Percentiles rank a stretch among this genome's conserved stretches.
phyloP scores from a whole-genome alignment of 1,284 basidiomycete species.

The Cryptococcus sp. region DNA sequence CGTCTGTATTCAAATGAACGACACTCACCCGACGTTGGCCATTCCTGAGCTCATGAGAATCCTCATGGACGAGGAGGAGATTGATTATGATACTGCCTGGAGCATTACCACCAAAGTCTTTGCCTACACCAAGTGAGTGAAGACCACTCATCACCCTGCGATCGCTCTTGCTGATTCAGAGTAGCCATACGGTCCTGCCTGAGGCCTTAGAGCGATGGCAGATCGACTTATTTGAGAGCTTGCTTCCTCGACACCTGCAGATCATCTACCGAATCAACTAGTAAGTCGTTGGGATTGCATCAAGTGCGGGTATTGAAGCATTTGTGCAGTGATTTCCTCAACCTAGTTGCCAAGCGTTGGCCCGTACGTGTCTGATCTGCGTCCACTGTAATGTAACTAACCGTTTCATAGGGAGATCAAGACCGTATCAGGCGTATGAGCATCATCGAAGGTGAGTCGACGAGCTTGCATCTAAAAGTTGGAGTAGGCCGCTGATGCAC shows the following conservation, averaged over 20 bases:
- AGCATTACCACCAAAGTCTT: slow-evolving; percentile 81
- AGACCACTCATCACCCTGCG: not conserved
- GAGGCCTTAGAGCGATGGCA: slow-evolving; percentile 74
- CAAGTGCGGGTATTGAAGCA: slow-evolving; percentile 35
- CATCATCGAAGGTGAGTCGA: slow-evolving; percentile 71
- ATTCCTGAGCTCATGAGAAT: slow-evolving; percentile 94
- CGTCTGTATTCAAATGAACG: slow-evolving; percentile 74
- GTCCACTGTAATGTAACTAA: slow-evolving; percentile 54
- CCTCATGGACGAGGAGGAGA: slow-evolving; percentile 75
- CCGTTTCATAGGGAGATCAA: slow-evolving; percentile 63
- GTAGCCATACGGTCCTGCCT: slow-evolving; percentile 42
- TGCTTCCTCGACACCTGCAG: slow-evolving; percentile 70
- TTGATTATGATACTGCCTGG: slow-evolving; percentile 83
- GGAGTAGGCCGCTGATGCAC: not conserved
- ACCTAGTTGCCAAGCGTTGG: slow-evolving; percentile 82
- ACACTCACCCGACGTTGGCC: slow-evolving; percentile 91
- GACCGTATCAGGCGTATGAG: slow-evolving; percentile 81
- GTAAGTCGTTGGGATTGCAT: slow-evolving; percentile 51
- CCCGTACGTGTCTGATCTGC: slow-evolving; percentile 70
- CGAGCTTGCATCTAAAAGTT: not conserved
- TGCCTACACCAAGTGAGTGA: slow-evolving; percentile 75
- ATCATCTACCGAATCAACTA: slow-evolving; percentile 79
- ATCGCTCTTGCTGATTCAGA: slow-evolving; percentile 6
- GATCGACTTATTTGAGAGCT: slow-evolving; percentile 73
- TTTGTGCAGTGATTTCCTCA: slow-evolving; percentile 37